Evolutionary conservation across 495 filamentous ascomycete species (phyloP).

Genomic region (Melanomma pulvis-pyrius): DNA sequence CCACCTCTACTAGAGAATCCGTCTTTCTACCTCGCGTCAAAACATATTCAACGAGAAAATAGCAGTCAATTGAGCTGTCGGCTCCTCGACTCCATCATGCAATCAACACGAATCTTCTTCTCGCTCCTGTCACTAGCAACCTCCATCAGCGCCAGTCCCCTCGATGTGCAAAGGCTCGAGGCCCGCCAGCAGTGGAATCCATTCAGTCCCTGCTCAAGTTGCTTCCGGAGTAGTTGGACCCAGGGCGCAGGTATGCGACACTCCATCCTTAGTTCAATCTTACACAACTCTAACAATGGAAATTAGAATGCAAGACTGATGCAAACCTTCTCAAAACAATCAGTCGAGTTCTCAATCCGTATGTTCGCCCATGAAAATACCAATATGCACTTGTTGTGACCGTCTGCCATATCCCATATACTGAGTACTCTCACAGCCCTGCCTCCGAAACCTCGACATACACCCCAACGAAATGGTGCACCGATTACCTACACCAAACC

Average conservation of each 20-base stretch:
- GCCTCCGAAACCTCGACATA: conserved; percentile 19
- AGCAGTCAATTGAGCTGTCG: background rate
- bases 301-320: conserved; percentile 17
- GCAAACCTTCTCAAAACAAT: background rate
- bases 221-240: conserved; percentile 14
- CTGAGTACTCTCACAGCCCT: conserved; percentile 4
- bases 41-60: background rate
- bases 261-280: background rate
- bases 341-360: conserved; percentile 15
- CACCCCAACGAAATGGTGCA: conserved; percentile 28
- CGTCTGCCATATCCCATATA: background rate
- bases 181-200: background rate
- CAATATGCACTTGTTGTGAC: background rate
- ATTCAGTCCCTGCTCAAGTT: background rate
- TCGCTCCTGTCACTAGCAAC: background rate
- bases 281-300: background rate
- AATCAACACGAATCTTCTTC: background rate
- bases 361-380: background rate
- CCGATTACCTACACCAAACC: conserved; percentile 16
- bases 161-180: background rate
- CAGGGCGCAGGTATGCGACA: conserved; percentile 6
- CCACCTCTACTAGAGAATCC: background rate
- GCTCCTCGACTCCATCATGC: background rate
- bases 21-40: too few relatives aligned
- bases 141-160: background rate